Evolutionary conservation across 306 rosid genomes (phyloP).

Genomic region (Potentilla sterilis): DNA sequence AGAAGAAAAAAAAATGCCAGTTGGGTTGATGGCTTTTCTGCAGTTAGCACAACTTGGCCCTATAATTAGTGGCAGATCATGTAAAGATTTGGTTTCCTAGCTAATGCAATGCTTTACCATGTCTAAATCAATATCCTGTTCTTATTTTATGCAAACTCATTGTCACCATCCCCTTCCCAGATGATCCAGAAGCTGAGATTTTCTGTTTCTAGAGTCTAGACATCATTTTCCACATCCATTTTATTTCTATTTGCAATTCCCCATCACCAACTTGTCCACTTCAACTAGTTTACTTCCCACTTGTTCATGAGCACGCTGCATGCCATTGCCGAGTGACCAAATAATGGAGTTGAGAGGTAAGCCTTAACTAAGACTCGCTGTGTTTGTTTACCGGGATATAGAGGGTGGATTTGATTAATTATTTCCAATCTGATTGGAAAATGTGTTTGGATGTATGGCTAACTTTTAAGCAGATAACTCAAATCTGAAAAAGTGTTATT

Average conservation of each 20-base stretch:
- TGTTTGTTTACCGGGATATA: too few species aligned
- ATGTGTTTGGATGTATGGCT: too few species aligned
- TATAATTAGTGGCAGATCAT: background rate
- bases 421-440: too few species aligned
- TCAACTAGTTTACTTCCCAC: background rate
- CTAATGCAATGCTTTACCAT: background rate
- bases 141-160: conserved; percentile 7
- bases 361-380: too few species aligned
- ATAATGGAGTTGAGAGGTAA: background rate
- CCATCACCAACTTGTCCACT: conserved; percentile 28
- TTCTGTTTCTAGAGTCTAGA: background rate
- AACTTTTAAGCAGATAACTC: too few species aligned
- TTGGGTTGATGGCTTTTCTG: background rate
- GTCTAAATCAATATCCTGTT: background rate
- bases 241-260: background rate
- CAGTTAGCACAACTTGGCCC: background rate
- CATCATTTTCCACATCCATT: conserved; percentile 8
- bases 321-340: background rate
- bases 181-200: background rate
- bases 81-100: background rate
- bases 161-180: background rate
- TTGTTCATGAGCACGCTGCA: background rate
- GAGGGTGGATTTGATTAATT: too few species aligned
- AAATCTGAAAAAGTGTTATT: too few species aligned
- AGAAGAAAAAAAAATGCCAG: background rate